Base-by-base conservation (phyloP, 805 yeast species). In the Kazachstania kunashirensis region DNA sequence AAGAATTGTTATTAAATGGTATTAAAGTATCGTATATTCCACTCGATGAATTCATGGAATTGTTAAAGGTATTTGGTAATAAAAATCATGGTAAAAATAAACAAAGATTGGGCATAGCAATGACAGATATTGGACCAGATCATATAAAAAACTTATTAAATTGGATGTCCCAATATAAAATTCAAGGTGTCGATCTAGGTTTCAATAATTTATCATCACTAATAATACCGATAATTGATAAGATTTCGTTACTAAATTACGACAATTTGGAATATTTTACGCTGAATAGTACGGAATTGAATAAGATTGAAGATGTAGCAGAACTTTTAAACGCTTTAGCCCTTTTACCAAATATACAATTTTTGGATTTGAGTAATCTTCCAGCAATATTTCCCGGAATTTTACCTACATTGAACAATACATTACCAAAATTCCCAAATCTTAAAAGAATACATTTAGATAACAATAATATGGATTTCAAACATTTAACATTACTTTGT, bases 1-100 rank as follows among this genome's bases (percentile, higher is more conserved):
- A 79, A 42, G 95, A 84, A 50, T 61, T 88, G 39, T 67, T 84
- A 26, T 57, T 88, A 34, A 83, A 84, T 34, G 96, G 96, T 70
- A 85, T 65, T 61, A 82, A 62, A 68, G 63, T 77, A 37, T 67
- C 66, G 11, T 75, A 77, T 38, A 51, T 76, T 17, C 69, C 49
- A 26, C 34, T 47, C 3, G 49, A 64, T 5, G 61, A 66, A 2
- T 81, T 86, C 49, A 68, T 70, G 30, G 62, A 66, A 34, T 57
- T 81, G 25, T 58, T 88, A 14, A 65, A 63, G 31, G 59, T 69
- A 27, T 92, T 83, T 7, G 70, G 79, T 10, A 50, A 67, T 20
- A 56, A 63, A 6, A 61, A 62, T 23, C 29, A 34, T 13, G 26
- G 29, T n/a, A 43, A 16, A 3, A 24, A 19, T 11, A 41, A 39